These are phyloP conservation scores for Ogataea methanolica DNA, from an alignment of 805 yeast species.

Conservation along the genomic window DNA sequence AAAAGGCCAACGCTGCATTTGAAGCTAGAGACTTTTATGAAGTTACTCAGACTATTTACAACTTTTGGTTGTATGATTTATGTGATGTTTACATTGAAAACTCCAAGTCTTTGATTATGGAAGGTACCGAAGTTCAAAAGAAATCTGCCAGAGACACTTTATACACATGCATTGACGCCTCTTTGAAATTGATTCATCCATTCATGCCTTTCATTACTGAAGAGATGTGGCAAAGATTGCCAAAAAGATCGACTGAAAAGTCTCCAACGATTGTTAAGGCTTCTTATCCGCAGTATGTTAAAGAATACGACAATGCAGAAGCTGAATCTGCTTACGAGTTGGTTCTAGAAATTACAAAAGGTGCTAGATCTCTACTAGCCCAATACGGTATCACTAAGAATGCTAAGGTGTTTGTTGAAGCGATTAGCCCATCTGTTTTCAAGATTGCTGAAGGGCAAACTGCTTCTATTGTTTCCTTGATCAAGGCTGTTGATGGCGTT, in stretches of 20 bases:
- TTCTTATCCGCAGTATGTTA: slow-evolving; percentile 62
- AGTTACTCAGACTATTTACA: slow-evolving; percentile 82
- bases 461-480: slow-evolving; percentile 84
- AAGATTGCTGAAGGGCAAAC: slow-evolving; percentile 64
- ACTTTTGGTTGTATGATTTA: slow-evolving; percentile 89
- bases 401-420: slow-evolving; percentile 80
- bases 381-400: slow-evolving; percentile 87
- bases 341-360: slow-evolving; percentile 80
- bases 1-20: slow-evolving; percentile 56
- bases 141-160: slow-evolving; percentile 91
- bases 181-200: slow-evolving; percentile 89
- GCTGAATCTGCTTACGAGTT: slow-evolving; percentile 77
- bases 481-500: slow-evolving; percentile 82
- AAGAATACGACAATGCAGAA: slow-evolving; percentile 56
- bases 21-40: slow-evolving; percentile 87
- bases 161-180: slow-evolving; percentile 88
- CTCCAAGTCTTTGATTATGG: slow-evolving; percentile 86
- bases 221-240: slow-evolving; percentile 98
- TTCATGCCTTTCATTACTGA: slow-evolving; percentile 97
- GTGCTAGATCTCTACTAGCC: slow-evolving; percentile 85
- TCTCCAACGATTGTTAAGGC: slow-evolving; percentile 75
- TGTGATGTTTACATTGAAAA: slow-evolving; percentile 99
- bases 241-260: slow-evolving; percentile 71
- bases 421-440: slow-evolving; percentile 42
- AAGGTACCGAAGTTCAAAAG: slow-evolving; percentile 82